phyloP scores from a whole-genome alignment of 305 asterid genomes.

The Fraxinus angustifolia region DNA sequence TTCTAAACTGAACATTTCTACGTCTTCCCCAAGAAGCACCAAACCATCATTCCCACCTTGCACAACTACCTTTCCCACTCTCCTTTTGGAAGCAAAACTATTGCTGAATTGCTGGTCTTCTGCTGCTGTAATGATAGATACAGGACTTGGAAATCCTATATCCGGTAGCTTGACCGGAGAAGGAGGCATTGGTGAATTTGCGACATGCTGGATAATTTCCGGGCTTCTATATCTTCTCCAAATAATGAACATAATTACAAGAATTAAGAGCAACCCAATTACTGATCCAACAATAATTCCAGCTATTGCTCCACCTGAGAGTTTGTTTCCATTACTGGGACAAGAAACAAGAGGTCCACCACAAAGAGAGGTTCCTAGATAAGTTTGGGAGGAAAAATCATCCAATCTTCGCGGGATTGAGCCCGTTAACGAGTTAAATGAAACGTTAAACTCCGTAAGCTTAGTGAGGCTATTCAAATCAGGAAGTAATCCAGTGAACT shows the following conservation, averaged over 20 bases:
- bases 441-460: conserved; percentile 41
- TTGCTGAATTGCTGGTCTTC: conserved; percentile 1
- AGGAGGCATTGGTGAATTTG: conserved; percentile 21
- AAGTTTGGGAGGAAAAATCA: conserved; percentile 33
- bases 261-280: conserved; percentile 21
- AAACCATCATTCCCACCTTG: conserved; percentile 30
- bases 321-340: conserved; percentile 21
- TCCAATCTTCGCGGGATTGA: conserved; percentile 35
- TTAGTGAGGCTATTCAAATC: conserved; percentile 24
- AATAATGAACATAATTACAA: conserved; percentile 19
- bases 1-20: conserved; percentile 31
- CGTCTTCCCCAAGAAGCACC: conserved; percentile 39
- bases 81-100: neutral
- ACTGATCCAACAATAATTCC: conserved; percentile 53
- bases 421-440: conserved; percentile 46
- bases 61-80: neutral
- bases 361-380: conserved; percentile 53
- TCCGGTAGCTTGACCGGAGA: conserved; percentile 25
- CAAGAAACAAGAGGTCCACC: conserved; percentile 42
- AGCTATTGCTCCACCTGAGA: conserved; percentile 55
- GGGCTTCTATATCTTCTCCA: conserved; percentile 28
- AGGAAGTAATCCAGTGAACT: conserved; percentile 49
- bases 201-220: conserved; percentile 13
- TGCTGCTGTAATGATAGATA: neutral
- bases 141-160: conserved; percentile 16